Conservation (phyloP, 306 rosid genomes). For the Calophaca sinica region DNA sequence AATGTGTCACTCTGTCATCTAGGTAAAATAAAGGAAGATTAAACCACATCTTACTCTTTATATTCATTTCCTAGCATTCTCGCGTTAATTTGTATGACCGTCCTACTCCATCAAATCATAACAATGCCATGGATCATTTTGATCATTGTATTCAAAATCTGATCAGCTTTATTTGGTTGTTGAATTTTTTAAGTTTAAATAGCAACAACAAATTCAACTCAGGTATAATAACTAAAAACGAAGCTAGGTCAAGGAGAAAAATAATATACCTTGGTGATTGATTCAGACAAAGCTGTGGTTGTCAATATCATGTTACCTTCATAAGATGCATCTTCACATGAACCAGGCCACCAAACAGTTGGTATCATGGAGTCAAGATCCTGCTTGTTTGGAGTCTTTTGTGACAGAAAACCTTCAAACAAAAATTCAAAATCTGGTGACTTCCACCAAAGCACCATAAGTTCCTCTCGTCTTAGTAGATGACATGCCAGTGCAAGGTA, state of each 20-base stretch:
- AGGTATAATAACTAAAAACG: conserved; percentile 33
- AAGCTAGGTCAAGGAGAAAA: conserved; percentile 38
- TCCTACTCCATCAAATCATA: conserved; percentile 25
- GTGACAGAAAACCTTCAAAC: conserved; percentile 92
- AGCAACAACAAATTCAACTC: conserved; percentile 10
- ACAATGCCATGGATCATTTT: conserved; percentile 7
- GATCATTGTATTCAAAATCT: conserved; percentile 15
- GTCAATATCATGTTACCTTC: conserved; percentile 87
- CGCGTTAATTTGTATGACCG: conserved; percentile 5
- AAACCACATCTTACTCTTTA: conserved; percentile 30
- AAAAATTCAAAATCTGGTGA: conserved; percentile 82
- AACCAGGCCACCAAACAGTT: conserved; percentile 97
- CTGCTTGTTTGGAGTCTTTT: conserved; percentile 82
- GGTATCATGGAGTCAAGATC: conserved; percentile 96
- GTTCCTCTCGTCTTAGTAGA: conserved; percentile 75
- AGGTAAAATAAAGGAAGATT: conserved; percentile 29
- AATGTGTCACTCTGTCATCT: not conserved
- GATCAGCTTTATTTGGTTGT: conserved; percentile 17
- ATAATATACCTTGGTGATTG: conserved; percentile 72
- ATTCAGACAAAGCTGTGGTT: conserved; percentile 85
- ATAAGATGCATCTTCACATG: conserved; percentile 75
- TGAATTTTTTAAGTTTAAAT: conserved; percentile 38
- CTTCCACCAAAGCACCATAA: conserved; percentile 98
- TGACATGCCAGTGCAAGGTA: conserved; percentile 88
- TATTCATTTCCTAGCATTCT: conserved; percentile 33